Evolutionary conservation across 1,284 basidiomycete genomes (phyloP).

Genomic region (Sphaerobolus stellatus): DNA sequence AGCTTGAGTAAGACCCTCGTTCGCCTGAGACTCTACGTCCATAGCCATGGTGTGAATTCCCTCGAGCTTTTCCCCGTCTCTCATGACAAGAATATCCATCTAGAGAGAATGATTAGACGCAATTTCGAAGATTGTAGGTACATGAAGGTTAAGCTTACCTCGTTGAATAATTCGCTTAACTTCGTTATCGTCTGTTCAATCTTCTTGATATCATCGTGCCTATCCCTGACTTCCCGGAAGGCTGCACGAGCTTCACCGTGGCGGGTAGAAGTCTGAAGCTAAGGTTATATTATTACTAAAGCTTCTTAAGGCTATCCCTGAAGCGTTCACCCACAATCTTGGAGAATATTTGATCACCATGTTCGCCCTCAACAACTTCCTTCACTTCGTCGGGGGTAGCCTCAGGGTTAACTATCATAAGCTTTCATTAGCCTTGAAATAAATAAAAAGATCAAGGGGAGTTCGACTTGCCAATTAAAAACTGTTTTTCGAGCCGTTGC

Average conservation of each 20-base stretch:
- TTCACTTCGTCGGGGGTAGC: conserved; percentile 55
- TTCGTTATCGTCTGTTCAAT: conserved; percentile 59
- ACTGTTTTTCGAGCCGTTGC: conserved; percentile 57
- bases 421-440: not conserved
- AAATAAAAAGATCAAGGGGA: not conserved
- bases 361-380: conserved; percentile 57
- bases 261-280: conserved; percentile 54
- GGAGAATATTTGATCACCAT: conserved; percentile 55
- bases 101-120: not conserved
- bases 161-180: conserved; percentile 58
- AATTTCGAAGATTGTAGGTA: not conserved
- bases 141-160: conserved; percentile 28
- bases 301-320: not conserved
- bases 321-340: conserved; percentile 42
- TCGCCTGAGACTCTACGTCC: conserved; percentile 37
- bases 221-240: conserved; percentile 56
- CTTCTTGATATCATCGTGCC: conserved; percentile 57
- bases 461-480: conserved; percentile 43
- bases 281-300: not conserved
- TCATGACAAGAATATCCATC: conserved; percentile 46
- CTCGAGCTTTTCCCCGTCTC: conserved; percentile 49
- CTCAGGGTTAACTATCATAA: conserved; percentile 50
- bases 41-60: conserved; percentile 43
- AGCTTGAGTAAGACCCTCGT: conserved; percentile 38
- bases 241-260: conserved; percentile 56